Percentiles rank a stretch among this genome's conserved stretches.
These are phyloP conservation scores for Chalciporus piperatoides DNA, from an alignment of 1,284 basidiomycete species.

Conservation along the genomic window DNA sequence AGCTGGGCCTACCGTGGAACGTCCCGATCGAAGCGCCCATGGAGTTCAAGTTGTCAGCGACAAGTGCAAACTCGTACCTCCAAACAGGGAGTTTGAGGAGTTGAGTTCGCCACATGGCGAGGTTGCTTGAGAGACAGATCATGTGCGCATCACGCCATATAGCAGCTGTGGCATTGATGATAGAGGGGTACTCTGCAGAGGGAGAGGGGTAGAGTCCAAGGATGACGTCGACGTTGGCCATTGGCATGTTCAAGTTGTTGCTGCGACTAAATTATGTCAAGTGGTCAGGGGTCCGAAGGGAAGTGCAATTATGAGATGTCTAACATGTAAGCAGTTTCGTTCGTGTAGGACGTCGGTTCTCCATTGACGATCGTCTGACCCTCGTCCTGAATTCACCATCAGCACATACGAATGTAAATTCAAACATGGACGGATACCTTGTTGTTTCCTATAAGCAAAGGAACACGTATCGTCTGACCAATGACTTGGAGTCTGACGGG, in stretches of 20 bases:
- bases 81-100: constrained; percentile 38
- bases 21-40: constrained; percentile 25
- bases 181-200: constrained; percentile 25
- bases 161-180: constrained; percentile 32
- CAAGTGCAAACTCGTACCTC: constrained; percentile 42
- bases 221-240: constrained; percentile 22
- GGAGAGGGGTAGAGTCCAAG: constrained; percentile 25
- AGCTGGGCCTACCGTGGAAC: neutral
- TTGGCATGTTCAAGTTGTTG: neutral
- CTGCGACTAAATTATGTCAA: neutral
- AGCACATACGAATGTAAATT: neutral
- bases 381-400: neutral
- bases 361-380: neutral
- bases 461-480: neutral
- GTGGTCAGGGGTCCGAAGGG: neutral
- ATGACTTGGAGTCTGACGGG: neutral
- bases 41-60: constrained; percentile 42
- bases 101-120: constrained; percentile 37
- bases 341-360: neutral
- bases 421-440: neutral
- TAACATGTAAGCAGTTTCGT: neutral
- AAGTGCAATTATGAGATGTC: neutral
- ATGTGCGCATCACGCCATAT: constrained; percentile 47
- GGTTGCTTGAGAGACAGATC: constrained; percentile 43
- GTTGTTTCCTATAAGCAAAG: neutral